phyloP scores from a whole-genome alignment of 1,139 yeast genomes.

The Diutina pseudorugosa region DNA sequence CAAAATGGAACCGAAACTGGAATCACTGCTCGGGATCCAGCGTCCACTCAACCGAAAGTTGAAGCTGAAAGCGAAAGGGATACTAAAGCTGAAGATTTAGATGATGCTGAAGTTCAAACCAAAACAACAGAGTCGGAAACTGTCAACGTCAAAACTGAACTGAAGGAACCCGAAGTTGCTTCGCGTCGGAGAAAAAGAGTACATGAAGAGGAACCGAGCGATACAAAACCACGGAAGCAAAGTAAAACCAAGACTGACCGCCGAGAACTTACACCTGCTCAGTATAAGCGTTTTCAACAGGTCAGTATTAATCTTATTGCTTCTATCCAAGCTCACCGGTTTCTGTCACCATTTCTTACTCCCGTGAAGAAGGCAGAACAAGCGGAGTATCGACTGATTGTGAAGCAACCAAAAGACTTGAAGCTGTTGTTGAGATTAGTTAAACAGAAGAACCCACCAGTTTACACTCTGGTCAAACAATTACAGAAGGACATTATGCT shows the following conservation, averaged over 20 bases:
- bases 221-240: neutral
- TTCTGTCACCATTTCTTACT: slow-evolving; percentile 60
- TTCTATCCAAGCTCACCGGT: slow-evolving; percentile 58
- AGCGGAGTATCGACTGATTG: slow-evolving; percentile 51
- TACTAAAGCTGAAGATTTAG: slow-evolving; percentile 6
- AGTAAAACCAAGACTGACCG: neutral
- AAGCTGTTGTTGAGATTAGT: slow-evolving; percentile 48
- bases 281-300: slow-evolving; percentile 36
- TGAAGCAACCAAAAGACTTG: slow-evolving; percentile 56
- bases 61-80: neutral
- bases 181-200: neutral
- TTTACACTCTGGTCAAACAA: slow-evolving; percentile 44
- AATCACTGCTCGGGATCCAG: neutral
- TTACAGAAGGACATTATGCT: slow-evolving; percentile 58
- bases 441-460: slow-evolving; percentile 32
- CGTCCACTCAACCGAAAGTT: neutral
- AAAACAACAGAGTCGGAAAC: neutral
- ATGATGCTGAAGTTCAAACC: slow-evolving; percentile 7
- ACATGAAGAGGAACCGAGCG: neutral
- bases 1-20: neutral
- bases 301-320: slow-evolving; percentile 48
- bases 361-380: slow-evolving; percentile 62
- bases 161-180: neutral
- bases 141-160: neutral
- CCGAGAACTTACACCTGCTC: slow-evolving; percentile 4